A percentile compares a stretch with the other conserved stretches of the same genome.
Conservation (phyloP, 1,284 basidiomycete genomes). For the Rhodotorula sp. region DNA sequence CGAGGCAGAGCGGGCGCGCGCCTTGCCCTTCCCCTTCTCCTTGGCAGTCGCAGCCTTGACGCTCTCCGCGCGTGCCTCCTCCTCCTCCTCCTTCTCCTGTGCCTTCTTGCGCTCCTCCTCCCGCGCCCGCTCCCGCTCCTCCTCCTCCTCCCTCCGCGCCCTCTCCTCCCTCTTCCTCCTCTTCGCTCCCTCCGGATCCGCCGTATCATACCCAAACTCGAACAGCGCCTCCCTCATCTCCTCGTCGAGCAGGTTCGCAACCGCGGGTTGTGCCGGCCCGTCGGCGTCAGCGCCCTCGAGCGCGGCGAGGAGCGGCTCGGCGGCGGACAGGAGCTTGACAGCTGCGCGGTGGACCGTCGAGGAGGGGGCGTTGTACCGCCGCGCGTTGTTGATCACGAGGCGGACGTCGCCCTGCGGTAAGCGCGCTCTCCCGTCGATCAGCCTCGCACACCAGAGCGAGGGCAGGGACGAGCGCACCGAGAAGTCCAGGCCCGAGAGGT, state of each 20-base stretch:
- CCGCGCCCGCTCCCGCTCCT: background rate
- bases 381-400: constrained; percentile 83
- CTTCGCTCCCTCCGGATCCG: constrained; percentile 24
- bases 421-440: too few species aligned
- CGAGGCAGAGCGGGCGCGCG: background rate
- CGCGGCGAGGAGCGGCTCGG: constrained; percentile 44
- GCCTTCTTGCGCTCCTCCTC: background rate
- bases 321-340: constrained; percentile 58
- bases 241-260: constrained; percentile 9
- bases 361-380: constrained; percentile 78
- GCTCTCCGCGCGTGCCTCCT: too few species aligned
- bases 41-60: background rate
- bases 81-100: background rate
- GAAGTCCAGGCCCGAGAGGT: constrained; percentile 74
- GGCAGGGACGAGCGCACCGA: constrained; percentile 59
- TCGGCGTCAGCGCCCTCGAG: constrained; percentile 9
- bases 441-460: too few species aligned
- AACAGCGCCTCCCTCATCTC: constrained; percentile 31
- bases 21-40: constrained; percentile 15
- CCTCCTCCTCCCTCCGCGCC: constrained; percentile 16
- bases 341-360: constrained; percentile 75
- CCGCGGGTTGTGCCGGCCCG: background rate
- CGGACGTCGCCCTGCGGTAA: constrained; percentile 70
- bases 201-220: constrained; percentile 13
- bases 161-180: constrained; percentile 11